Percentiles rank a stretch among this genome's conserved stretches.
These are phyloP conservation scores for Zymoseptoria ardabiliae DNA, from an alignment of 2,329 filamentous ascomycete species.

Conservation along the genomic window DNA sequence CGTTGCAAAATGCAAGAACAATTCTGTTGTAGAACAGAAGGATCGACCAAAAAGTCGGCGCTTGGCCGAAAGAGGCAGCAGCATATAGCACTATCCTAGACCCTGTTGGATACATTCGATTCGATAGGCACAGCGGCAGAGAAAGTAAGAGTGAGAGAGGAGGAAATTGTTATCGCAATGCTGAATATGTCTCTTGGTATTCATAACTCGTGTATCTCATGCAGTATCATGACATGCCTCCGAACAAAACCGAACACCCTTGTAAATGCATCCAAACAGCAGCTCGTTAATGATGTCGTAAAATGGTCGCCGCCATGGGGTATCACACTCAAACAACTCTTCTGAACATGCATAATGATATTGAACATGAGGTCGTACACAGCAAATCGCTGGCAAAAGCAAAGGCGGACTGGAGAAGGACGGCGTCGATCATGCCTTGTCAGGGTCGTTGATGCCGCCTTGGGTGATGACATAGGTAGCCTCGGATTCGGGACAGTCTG, in stretches of 20 bases:
- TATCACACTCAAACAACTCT: not conserved
- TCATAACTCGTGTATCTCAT: not conserved
- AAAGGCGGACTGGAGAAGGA: not conserved
- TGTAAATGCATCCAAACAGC: not conserved
- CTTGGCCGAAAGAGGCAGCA: not conserved
- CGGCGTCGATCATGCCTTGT: slow-evolving; percentile 43
- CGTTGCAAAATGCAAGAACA: not conserved
- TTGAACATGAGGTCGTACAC: not conserved
- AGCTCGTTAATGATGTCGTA: not conserved
- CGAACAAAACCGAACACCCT: not conserved
- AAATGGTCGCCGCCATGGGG: not conserved
- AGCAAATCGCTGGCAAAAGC: not conserved
- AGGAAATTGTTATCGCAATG: not conserved
- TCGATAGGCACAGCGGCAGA: not conserved
- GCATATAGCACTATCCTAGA: not conserved
- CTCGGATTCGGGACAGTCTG: slow-evolving; percentile 61
- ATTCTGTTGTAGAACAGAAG: not conserved
- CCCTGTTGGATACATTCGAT: not conserved
- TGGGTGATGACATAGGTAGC: slow-evolving; percentile 64
- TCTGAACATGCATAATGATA: not conserved
- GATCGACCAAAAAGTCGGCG: not conserved
- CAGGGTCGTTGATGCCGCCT: slow-evolving; percentile 61
- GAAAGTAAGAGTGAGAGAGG: no score
- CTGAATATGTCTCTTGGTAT: not conserved
- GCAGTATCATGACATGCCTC: not conserved